These are phyloP conservation scores for Epicoccum sorghinum DNA, from an alignment of 2,329 filamentous ascomycete species.

Conservation along the genomic window DNA sequence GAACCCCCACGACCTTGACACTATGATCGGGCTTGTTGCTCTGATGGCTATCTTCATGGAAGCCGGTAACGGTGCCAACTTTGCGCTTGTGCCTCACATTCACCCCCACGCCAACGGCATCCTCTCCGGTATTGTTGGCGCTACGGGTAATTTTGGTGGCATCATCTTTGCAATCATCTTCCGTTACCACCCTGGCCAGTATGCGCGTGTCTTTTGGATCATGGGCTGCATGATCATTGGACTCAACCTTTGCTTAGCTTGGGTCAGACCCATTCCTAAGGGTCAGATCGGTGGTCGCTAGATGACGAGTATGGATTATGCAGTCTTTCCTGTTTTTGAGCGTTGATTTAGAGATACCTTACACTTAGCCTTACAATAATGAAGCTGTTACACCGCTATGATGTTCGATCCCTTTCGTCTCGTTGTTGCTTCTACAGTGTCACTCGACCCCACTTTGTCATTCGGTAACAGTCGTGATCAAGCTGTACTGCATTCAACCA, in stretches of 20 bases:
- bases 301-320: background rate
- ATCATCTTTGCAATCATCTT: conserved; percentile 85
- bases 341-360: conserved; percentile 18
- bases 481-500: no score
- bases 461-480: no score
- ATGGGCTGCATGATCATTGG: conserved; percentile 77
- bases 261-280: conserved; percentile 66
- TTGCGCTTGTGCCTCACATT: conserved; percentile 84
- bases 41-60: conserved; percentile 83
- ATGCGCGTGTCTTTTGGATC: conserved; percentile 77
- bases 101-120: conserved; percentile 82
- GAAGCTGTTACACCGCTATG: background rate
- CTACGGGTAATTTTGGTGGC: conserved; percentile 82
- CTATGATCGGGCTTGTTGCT: conserved; percentile 78
- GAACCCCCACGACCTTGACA: conserved; percentile 65
- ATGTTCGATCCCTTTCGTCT: background rate
- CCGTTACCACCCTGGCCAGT: conserved; percentile 72
- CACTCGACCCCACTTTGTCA: no score
- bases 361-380: background rate
- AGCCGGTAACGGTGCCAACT: conserved; percentile 85
- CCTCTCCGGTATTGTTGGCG: conserved; percentile 79
- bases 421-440: no score
- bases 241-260: conserved; percentile 69
- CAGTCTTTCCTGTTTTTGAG: conserved; percentile 9
- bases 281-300: conserved; percentile 57